phyloP scores from a whole-genome alignment of 495 filamentous ascomycete genomes.

The Poronia punctata region DNA sequence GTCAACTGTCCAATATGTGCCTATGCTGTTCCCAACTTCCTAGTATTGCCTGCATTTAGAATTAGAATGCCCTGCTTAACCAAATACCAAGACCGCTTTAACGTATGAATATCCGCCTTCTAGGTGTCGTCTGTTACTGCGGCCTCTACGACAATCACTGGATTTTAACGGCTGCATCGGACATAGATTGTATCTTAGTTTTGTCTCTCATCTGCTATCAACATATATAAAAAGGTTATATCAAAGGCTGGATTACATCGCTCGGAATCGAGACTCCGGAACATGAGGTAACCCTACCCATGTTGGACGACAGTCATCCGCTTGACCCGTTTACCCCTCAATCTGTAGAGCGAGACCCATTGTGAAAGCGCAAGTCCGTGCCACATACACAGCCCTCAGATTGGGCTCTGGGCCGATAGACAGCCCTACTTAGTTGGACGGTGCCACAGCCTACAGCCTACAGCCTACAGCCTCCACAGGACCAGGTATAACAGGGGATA shows the following conservation, averaged over 20 bases:
- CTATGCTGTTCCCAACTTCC: too few species aligned
- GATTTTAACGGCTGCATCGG: too few species aligned
- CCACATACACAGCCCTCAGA: too few species aligned
- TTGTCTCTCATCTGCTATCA: too few species aligned
- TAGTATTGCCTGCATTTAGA: too few species aligned
- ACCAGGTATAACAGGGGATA: constrained; percentile 48
- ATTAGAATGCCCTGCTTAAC: too few species aligned
- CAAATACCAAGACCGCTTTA: too few species aligned
- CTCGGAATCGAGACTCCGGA: background rate
- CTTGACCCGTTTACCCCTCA: constrained; percentile 22
- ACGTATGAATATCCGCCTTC: background rate
- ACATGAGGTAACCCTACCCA: background rate
- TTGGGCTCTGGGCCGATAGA: background rate
- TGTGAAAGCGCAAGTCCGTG: background rate
- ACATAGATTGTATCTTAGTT: too few species aligned
- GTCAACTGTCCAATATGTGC: too few species aligned
- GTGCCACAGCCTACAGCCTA: background rate
- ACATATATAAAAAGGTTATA: background rate
- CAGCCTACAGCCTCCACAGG: constrained; percentile 27
- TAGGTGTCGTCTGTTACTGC: background rate
- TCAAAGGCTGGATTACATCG: background rate
- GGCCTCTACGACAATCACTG: too few species aligned
- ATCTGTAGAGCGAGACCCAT: constrained; percentile 12
- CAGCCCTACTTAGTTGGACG: background rate
- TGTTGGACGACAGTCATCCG: constrained; percentile 20